These are phyloP conservation scores for Scedosporium boydii DNA, from an alignment of 2,329 filamentous ascomycete species.

Conservation along the genomic window DNA sequence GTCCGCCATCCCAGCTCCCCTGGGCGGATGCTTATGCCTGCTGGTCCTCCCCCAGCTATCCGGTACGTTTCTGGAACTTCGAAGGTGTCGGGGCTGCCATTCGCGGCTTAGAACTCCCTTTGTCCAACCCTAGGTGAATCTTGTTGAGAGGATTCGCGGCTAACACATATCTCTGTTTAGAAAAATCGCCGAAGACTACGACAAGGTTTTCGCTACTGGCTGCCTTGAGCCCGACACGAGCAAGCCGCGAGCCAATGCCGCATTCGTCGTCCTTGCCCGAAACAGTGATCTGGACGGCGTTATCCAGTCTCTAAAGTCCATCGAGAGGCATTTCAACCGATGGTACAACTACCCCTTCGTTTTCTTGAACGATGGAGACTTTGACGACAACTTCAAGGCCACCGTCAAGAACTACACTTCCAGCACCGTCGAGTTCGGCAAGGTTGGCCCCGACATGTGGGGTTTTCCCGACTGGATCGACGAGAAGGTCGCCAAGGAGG, in stretches of 20 bases:
- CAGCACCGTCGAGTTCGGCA: constrained; percentile 79
- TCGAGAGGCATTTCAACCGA: constrained; percentile 96
- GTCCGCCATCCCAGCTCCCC: constrained; percentile 77
- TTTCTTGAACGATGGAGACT: constrained; percentile 95
- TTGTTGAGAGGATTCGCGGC: background rate
- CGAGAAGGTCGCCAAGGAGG: constrained; percentile 84
- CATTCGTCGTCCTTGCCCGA: constrained; percentile 87
- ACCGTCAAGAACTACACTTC: constrained; percentile 87
- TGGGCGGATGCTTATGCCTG: constrained; percentile 76
- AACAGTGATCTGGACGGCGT: constrained; percentile 97
- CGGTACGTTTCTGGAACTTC: constrained; percentile 47
- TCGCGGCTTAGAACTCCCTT: too few species aligned
- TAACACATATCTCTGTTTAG: constrained; percentile 33
- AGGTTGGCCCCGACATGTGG: constrained; percentile 86
- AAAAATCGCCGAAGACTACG: constrained; percentile 93
- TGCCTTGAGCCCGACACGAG: constrained; percentile 75
- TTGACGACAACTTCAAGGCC: constrained; percentile 89
- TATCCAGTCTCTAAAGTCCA: constrained; percentile 92
- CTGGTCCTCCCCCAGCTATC: constrained; percentile 79
- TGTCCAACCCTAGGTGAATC: too few species aligned
- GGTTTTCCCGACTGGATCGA: constrained; percentile 96
- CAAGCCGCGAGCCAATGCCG: constrained; percentile 79
- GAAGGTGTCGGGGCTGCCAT: too few species aligned
- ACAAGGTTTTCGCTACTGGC: constrained; percentile 90
- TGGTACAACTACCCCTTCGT: constrained; percentile 99